phyloP scores from a whole-genome alignment of 805 yeast species.

The Wickerhamiella domercqiae region DNA sequence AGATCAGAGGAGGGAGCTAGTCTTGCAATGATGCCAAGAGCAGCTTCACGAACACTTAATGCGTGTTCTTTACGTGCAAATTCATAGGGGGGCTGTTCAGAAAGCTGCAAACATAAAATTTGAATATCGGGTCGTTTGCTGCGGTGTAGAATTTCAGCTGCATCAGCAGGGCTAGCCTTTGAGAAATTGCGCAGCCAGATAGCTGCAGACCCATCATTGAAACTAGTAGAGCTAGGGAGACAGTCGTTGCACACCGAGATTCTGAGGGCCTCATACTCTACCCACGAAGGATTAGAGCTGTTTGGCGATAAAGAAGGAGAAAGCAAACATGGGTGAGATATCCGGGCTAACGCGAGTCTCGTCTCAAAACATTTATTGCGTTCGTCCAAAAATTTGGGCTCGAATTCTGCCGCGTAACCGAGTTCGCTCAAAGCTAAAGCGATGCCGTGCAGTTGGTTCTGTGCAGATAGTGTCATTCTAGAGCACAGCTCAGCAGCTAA shows the following conservation, averaged over 20 bases:
- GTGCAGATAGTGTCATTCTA: conserved; percentile 14
- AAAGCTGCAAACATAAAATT: not conserved
- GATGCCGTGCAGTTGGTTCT: conserved; percentile 46
- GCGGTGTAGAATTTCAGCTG: not conserved
- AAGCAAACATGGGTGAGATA: not conserved
- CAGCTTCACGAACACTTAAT: not conserved
- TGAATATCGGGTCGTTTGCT: not conserved
- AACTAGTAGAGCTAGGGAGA: not conserved
- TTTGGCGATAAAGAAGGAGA: not conserved
- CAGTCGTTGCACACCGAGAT: not conserved
- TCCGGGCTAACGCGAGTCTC: not conserved
- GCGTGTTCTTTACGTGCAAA: conserved; percentile 5
- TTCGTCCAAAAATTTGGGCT: not conserved
- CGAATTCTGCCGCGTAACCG: not conserved
- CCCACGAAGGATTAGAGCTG: not conserved
- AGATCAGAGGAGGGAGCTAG: not conserved
- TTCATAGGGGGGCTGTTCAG: conserved; percentile 8
- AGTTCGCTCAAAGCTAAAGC: conserved; percentile 5
- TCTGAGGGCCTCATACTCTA: conserved; percentile 1
- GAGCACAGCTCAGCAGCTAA: conserved; percentile 19
- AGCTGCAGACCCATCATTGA: not conserved
- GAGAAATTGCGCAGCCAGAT: not conserved
- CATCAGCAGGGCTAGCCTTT: not conserved
- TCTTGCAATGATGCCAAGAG: not conserved
- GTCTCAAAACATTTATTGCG: not conserved